A percentile compares a stretch with the other conserved stretches of the same genome.
phyloP scores from a whole-genome alignment of 2,329 filamentous ascomycete species.

The Talaromyces sp. region DNA sequence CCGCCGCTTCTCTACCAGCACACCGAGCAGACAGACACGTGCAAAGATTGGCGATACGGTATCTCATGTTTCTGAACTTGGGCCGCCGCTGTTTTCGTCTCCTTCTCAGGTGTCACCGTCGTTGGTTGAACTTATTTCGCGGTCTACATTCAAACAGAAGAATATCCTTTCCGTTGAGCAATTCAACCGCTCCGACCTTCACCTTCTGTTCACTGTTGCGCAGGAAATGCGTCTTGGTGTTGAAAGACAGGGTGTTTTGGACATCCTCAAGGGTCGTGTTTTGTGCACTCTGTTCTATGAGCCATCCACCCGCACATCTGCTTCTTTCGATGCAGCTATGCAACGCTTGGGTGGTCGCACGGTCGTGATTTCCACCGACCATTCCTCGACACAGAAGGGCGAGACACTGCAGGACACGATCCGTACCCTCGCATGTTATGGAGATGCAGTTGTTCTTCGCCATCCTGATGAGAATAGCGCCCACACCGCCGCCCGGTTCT shows the following conservation, averaged over 20 bases:
- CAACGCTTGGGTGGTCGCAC: conserved; percentile 90
- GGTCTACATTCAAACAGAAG: conserved; percentile 81
- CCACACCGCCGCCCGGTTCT: conserved; percentile 78
- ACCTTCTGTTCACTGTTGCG: conserved; percentile 90
- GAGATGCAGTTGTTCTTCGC: conserved; percentile 90
- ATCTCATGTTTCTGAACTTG: conserved; percentile 28
- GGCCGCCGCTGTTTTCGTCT: conserved; percentile 35
- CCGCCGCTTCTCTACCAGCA: conserved; percentile 32
- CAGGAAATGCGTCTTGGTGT: conserved; percentile 97
- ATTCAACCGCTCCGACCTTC: conserved; percentile 81
- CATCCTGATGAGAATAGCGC: conserved; percentile 81
- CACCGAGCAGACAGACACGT: conserved; percentile 32
- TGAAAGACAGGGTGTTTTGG: conserved; percentile 83
- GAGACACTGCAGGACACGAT: conserved; percentile 91
- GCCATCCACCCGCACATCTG: conserved; percentile 90
- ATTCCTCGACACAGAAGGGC: conserved; percentile 90
- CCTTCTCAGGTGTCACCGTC: conserved; percentile 54
- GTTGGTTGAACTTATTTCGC: conserved; percentile 68
- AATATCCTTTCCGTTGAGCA: conserved; percentile 90
- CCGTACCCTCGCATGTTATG: conserved; percentile 88
- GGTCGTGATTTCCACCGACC: conserved; percentile 72
- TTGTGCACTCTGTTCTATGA: conserved; percentile 96
- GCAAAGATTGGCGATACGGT: conserved; percentile 20
- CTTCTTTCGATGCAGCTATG: conserved; percentile 97
- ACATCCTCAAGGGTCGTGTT: conserved; percentile 79